Evolutionary conservation across 495 filamentous ascomycete species (phyloP).

Genomic region (Ascodesmis nigricans): DNA sequence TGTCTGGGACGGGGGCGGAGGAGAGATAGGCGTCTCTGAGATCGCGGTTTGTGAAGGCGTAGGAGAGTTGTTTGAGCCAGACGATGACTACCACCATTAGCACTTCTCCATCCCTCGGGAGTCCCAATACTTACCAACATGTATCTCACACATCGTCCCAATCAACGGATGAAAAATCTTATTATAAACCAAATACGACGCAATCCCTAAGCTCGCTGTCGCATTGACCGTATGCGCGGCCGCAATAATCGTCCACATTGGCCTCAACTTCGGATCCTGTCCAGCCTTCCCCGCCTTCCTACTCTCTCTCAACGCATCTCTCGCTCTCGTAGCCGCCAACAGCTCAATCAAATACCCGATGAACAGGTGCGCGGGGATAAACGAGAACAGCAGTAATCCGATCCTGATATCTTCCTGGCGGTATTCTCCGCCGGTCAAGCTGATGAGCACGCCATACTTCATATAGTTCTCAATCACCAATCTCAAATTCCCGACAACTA

Average conservation of each 20-base stretch:
- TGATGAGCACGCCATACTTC: slow-evolving; percentile 78
- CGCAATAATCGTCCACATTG: slow-evolving; percentile 58
- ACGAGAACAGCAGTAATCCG: slow-evolving; percentile 52
- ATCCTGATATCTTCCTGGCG: slow-evolving; percentile 52
- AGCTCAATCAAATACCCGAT: slow-evolving; percentile 74
- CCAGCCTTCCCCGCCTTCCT: slow-evolving; percentile 40
- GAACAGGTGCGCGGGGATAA: slow-evolving; percentile 76
- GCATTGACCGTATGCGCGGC: slow-evolving; percentile 62
- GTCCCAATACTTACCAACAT: slow-evolving; percentile 31
- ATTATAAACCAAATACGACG: slow-evolving; percentile 71
- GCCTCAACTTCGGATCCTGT: slow-evolving; percentile 37
- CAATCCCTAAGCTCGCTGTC: slow-evolving; percentile 53
- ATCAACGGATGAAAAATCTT: slow-evolving; percentile 81
- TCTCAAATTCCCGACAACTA: slow-evolving; percentile 79
- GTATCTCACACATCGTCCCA: slow-evolving; percentile 70
- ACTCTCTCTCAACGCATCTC: slow-evolving; percentile 36
- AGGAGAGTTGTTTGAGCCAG: slow-evolving; percentile 86
- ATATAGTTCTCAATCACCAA: slow-evolving; percentile 92
- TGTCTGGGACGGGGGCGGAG: slow-evolving; percentile 46
- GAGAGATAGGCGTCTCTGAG: slow-evolving; percentile 70
- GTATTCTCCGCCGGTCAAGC: slow-evolving; percentile 76
- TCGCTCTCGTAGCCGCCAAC: slow-evolving; percentile 53
- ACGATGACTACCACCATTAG: slow-evolving; percentile 42
- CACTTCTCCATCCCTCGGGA: neutral
- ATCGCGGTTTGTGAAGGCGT: slow-evolving; percentile 90